Evolutionary conservation across 306 rosid species (phyloP), one percentile per base, ranked within the genome.

Genomic region (Corylus americana): DNA sequence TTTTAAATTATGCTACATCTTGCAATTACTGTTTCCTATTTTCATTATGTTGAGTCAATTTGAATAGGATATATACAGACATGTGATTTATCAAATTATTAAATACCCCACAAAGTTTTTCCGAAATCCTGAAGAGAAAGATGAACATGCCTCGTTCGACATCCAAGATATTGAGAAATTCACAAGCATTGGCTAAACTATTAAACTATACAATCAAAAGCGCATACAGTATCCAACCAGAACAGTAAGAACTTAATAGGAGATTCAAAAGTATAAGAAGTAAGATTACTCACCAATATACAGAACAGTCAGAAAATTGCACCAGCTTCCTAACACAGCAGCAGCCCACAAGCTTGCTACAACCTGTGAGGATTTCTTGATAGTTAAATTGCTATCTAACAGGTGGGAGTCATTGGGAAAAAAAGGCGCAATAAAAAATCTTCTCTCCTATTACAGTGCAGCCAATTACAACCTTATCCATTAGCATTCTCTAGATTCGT

Each of bases 321-420:
- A 94, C 97, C 97, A 94, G 93, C 95, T 91, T 78, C 97, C 97
- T 3, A 92, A 81, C 48, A 91, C 80, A 55, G 98, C 91, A 64
- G 90, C 91, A 82, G 83, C 85, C 87, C 85, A 94, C 87, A 94
- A 91, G 88, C 97, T 57, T 78, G 7, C 84, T 17, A 90, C 74
- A 47, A 78, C 92, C 98, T 94, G 86, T 6, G 78, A 78, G 62
- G 55, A 83, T 77, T 44, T 67, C 64, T 51, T 64, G 63, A 71
- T 69, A 78, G 27, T 62, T 83, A 39, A 80, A 80, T 74, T 66
- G 83, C 73, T 74, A 79, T 63, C 57, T 11, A 48, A 79, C 75
- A 75, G 57, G 66, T 14, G 20, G 27, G 29, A 86, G 75, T 74
- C 11, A 69, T 59, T 48, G 31, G 53, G 49, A 25, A 14, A 35